Evolutionary conservation across 202 grass and related monocot species (phyloP), one percentile per base, ranked within the genome.

Genomic region (Panicum virgatum): DNA sequence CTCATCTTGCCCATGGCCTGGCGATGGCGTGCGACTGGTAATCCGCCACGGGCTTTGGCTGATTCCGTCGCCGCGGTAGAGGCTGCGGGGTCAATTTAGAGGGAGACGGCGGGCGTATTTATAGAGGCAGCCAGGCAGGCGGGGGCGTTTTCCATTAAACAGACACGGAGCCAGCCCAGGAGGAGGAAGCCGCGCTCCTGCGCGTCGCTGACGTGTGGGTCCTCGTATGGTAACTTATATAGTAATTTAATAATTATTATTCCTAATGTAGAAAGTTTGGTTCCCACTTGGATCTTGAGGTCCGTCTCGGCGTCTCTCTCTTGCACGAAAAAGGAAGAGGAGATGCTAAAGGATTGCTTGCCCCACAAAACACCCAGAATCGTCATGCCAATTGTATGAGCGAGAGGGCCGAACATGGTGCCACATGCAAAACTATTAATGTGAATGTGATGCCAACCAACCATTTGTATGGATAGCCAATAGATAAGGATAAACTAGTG

Each of bases 1-100:
- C 53, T 85, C 42, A 90, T 88, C 85, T 86, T 93, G 40, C 88
- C 91, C 91, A 93, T 93, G 72, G 44, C 0, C 29, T 29, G 57
- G 7, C 6, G 57, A 12, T 12, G 56, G 22, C 23, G 56, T 59
- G 56, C 53, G 54, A 12, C 12, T 60, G 23, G 25, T 7, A 2
- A 14, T 30, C 36, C 5, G 37, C 19, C 10, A 5, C 32, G 65
- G 3, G 40, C 30, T 74, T 38, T 22, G 23, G 12, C 25, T 42
- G 25, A 4, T 32, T 52, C 12, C 39, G 12, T 78, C 27, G 5
- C 63, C 12, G 40, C 22, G 12, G 47, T 51, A 18, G 73, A 18
- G 58, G 66, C 20, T 69, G 32, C 80, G n/a, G 56, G 3, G 26
- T 83, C 0, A 3, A 0, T 23, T n/a, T 1, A 7, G 12, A 7